A percentile compares a stretch with the other conserved stretches of the same genome.
Conservation (phyloP, 805 yeast genomes). For the Candida vartiovaarae region DNA sequence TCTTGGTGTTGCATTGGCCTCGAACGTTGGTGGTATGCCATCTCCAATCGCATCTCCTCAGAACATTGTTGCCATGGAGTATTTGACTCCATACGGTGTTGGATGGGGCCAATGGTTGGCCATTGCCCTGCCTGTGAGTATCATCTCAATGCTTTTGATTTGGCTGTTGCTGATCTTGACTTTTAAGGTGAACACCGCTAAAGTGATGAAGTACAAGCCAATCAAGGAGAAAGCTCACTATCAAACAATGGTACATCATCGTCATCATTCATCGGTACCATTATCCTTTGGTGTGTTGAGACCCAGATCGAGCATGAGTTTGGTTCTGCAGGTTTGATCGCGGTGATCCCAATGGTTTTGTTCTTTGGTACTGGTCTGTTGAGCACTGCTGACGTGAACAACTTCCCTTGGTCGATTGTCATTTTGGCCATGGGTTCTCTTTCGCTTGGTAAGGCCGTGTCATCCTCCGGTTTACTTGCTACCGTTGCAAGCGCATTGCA, state of each 20-base stretch:
- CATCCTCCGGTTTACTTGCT: conserved; percentile 79
- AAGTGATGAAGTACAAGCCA: conserved; percentile 37
- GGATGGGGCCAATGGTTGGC: conserved; percentile 92
- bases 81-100: conserved; percentile 59
- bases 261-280: conserved; percentile 66
- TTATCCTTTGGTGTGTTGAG: conserved; percentile 84
- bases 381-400: conserved; percentile 80
- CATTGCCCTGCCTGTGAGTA: conserved; percentile 76
- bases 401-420: conserved; percentile 95
- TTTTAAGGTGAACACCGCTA: conserved; percentile 42
- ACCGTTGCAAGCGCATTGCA: conserved; percentile 73
- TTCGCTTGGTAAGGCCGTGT: conserved; percentile 89
- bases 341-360: conserved; percentile 75
- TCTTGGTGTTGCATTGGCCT: conserved; percentile 85
- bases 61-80: conserved; percentile 81
- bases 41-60: conserved; percentile 97
- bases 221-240: conserved; percentile 62
- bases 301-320: conserved; percentile 61
- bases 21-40: conserved; percentile 93
- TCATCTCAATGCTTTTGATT: conserved; percentile 50
- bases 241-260: conserved; percentile 67
- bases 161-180: conserved; percentile 64
- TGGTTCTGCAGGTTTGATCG: conserved; percentile 92
- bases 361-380: conserved; percentile 87
- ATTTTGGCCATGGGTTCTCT: conserved; percentile 96